A percentile compares a stretch with the other conserved stretches of the same genome.
Evolutionary conservation across 2,329 filamentous ascomycete genomes (phyloP).

Genomic region (Daldinia sp.): DNA sequence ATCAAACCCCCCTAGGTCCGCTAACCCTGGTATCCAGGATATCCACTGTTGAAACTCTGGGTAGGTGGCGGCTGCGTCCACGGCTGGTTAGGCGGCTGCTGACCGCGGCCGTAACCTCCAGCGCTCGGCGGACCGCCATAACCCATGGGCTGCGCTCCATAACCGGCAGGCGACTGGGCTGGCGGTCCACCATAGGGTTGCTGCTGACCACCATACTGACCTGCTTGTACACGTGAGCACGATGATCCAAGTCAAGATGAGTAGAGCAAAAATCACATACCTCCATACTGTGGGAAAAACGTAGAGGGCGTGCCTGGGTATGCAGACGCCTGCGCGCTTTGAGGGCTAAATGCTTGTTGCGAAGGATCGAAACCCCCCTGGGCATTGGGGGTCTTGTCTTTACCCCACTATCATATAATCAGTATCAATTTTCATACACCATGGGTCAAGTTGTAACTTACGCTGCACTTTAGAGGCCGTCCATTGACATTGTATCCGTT

Average conservation of each 20-base stretch:
- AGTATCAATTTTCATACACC: constrained; percentile 45
- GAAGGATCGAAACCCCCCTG: constrained; percentile 83
- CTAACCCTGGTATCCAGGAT: constrained; percentile 73
- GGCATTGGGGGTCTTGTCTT: constrained; percentile 89
- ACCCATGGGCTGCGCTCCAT: constrained; percentile 75
- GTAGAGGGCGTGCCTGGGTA: constrained; percentile 82
- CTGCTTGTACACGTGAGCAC: constrained; percentile 53
- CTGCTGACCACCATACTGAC: constrained; percentile 73
- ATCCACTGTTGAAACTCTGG: constrained; percentile 72
- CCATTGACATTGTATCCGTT: constrained; percentile 99
- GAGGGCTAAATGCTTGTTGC: constrained; percentile 76
- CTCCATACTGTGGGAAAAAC: constrained; percentile 95
- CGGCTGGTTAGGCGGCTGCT: constrained; percentile 68
- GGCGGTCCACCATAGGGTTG: constrained; percentile 73
- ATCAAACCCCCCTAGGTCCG: constrained; percentile 14
- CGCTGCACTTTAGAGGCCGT: constrained; percentile 96
- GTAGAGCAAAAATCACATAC: constrained; percentile 62
- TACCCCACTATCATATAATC: constrained; percentile 83
- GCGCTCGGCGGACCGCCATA: constrained; percentile 80
- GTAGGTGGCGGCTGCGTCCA: constrained; percentile 65
- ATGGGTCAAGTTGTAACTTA: constrained; percentile 67
- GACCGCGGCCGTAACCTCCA: constrained; percentile 86
- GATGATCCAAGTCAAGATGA: constrained; percentile 66
- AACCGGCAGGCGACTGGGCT: constrained; percentile 71
- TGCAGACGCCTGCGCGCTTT: constrained; percentile 76